Percentiles rank a stretch among this genome's conserved stretches.
Conservation (phyloP, 768 basidiomycete genomes). For the Suillus cothurnatus region DNA sequence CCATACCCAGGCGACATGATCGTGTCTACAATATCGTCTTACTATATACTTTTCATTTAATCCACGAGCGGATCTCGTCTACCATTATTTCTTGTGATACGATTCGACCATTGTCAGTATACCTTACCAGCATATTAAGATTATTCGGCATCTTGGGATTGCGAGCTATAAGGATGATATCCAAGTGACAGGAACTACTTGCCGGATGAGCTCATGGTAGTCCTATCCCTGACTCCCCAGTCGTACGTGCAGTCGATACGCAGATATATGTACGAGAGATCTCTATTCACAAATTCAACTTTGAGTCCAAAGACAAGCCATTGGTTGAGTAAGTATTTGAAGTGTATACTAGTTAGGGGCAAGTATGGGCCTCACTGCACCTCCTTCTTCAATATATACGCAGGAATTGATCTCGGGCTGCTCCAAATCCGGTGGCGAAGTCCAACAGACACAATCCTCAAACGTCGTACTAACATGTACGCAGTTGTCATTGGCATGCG, state of each 20-base stretch:
- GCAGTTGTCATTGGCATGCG: not conserved
- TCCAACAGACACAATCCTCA: not conserved
- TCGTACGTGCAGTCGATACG: not conserved
- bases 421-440: not conserved
- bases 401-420: not conserved
- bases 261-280: not conserved
- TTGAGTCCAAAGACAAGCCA: not conserved
- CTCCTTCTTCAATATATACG: not conserved
- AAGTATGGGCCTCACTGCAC: not conserved
- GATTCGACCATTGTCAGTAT: not conserved
- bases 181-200: not conserved
- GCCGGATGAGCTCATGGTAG: not conserved
- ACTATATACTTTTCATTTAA: not conserved
- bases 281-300: not conserved
- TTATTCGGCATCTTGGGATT: not conserved
- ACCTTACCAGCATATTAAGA: not conserved
- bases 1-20: conserved; percentile 5
- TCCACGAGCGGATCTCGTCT: not conserved
- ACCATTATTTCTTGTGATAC: not conserved
- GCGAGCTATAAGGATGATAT: not conserved
- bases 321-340: not conserved
- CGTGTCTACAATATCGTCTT: not conserved
- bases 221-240: not conserved
- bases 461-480: not conserved
- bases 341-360: not conserved